Evolutionary conservation across 495 filamentous ascomycete genomes (phyloP).

Genomic region (Xylaria nigripes): DNA sequence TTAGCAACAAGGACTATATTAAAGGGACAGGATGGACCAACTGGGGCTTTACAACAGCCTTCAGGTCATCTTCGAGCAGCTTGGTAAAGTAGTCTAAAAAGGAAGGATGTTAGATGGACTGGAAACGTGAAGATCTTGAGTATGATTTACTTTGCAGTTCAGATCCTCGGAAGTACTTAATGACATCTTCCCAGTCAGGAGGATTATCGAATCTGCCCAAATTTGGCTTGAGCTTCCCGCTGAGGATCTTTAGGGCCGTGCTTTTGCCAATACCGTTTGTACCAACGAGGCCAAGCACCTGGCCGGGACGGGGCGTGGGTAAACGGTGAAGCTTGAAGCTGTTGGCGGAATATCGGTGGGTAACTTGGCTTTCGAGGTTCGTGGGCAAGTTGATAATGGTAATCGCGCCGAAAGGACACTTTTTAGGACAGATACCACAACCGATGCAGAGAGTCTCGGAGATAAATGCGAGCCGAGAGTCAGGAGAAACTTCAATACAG

Average conservation of each 20-base stretch:
- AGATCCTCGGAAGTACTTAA: conserved; percentile 95
- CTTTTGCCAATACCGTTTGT: conserved; percentile 99
- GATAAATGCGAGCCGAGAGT: conserved; percentile 96
- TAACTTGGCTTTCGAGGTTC: conserved; percentile 95
- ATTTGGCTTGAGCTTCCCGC: conserved; percentile 97
- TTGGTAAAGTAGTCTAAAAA: conserved; percentile 91
- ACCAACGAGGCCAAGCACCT: conserved; percentile 94
- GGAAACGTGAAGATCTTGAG: neutral
- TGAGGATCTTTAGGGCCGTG: conserved; percentile 94
- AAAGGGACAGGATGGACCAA: neutral
- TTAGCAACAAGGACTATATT: neutral
- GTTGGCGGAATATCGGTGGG: conserved; percentile 96
- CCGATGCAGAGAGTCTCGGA: conserved; percentile 92
- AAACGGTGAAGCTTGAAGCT: conserved; percentile 98
- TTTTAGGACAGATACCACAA: conserved; percentile 98
- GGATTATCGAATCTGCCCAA: conserved; percentile 90
- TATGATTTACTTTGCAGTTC: conserved; percentile 79
- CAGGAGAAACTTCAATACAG: conserved; percentile 84
- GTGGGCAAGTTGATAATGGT: conserved; percentile 99
- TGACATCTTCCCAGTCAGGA: conserved; percentile 97
- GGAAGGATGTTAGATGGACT: neutral
- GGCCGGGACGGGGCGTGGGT: conserved; percentile 88
- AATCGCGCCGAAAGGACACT: conserved; percentile 98
- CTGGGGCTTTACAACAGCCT: conserved; percentile 96
- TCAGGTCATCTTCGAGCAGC: conserved; percentile 88